Conservation (phyloP, 176 grass and related monocot genomes). For the Paspalum vaginatum region DNA sequence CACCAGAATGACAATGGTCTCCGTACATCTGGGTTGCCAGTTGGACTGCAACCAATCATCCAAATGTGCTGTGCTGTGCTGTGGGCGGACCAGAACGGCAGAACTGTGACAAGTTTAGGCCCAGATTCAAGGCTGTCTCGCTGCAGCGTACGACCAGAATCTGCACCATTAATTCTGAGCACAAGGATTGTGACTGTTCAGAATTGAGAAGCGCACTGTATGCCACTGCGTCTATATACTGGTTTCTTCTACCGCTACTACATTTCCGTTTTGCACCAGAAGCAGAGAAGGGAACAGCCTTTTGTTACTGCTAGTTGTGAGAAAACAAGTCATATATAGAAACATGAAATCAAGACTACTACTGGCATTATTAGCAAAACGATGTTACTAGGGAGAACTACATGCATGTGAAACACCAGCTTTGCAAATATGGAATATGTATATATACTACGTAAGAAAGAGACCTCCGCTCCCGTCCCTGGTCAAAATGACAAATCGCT, state of each 20-base stretch:
- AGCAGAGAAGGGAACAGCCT: neutral
- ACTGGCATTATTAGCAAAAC: neutral
- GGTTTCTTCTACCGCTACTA: neutral
- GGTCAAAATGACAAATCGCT: conserved; percentile 21
- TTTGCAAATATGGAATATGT: too few relatives aligned
- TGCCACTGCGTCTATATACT: neutral
- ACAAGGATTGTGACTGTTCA: neutral
- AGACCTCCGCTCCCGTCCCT: neutral
- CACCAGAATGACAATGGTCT: neutral
- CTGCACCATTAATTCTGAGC: conserved; percentile 6
- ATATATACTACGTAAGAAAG: too few relatives aligned
- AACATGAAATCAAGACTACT: neutral
- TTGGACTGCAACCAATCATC: conserved; percentile 25
- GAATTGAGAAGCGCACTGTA: neutral
- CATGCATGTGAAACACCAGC: neutral
- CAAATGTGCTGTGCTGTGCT: neutral
- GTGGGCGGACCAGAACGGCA: conserved; percentile 15
- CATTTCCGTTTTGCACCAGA: neutral
- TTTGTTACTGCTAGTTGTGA: neutral
- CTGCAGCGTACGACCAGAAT: neutral
- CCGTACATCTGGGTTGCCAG: conserved; percentile 14
- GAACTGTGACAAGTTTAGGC: conserved; percentile 5
- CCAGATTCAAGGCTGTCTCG: conserved; percentile 1
- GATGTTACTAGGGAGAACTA: neutral
- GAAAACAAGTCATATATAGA: neutral